Evolutionary conservation across 352 stramenopile species (phyloP).

Genomic region (Globisporangium carolinianum): DNA sequence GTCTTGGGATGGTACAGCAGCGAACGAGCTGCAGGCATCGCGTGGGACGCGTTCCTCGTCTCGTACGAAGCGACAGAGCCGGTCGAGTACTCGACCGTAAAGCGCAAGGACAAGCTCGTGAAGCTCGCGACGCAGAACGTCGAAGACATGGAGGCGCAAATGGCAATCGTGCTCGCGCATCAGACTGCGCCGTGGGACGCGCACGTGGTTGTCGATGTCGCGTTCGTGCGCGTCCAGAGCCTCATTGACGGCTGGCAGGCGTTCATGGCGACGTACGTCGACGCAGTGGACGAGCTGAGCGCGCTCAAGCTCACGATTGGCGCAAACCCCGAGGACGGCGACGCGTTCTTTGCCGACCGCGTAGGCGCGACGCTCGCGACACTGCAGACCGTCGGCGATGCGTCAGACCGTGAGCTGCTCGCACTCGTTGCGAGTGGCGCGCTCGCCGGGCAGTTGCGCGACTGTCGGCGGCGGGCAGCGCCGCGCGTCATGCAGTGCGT

Average conservation of each 20-base stretch:
- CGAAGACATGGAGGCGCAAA: slow-evolving; percentile 20
- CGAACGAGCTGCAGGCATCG: background rate
- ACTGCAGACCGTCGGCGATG: slow-evolving; percentile 9
- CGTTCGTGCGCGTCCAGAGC: slow-evolving; percentile 25
- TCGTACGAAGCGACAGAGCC: slow-evolving; percentile 28
- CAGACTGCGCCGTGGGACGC: slow-evolving; percentile 16
- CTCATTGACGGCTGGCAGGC: slow-evolving; percentile 36
- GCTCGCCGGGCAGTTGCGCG: slow-evolving; percentile 27
- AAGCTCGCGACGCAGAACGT: slow-evolving; percentile 42
- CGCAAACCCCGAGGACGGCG: slow-evolving; percentile 28
- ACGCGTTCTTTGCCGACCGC: slow-evolving; percentile 32
- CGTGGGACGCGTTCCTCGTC: slow-evolving; percentile 38
- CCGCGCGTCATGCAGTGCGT: slow-evolving; percentile 19
- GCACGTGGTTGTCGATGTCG: background rate
- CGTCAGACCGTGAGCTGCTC: slow-evolving; percentile 8
- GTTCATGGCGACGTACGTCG: slow-evolving; percentile 37
- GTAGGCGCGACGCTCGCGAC: slow-evolving; percentile 13
- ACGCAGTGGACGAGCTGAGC: slow-evolving; percentile 26
- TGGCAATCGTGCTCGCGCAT: slow-evolving; percentile 15
- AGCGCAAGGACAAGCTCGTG: slow-evolving; percentile 49
- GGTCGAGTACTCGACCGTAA: slow-evolving; percentile 27
- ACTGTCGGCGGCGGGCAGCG: slow-evolving; percentile 29
- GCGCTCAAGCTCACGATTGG: slow-evolving; percentile 35
- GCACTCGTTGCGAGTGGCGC: slow-evolving; percentile 26
- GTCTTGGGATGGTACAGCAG: slow-evolving; percentile 16